Base-by-base conservation (phyloP, 306 rosid species). In the Trichosanthes truncata region DNA sequence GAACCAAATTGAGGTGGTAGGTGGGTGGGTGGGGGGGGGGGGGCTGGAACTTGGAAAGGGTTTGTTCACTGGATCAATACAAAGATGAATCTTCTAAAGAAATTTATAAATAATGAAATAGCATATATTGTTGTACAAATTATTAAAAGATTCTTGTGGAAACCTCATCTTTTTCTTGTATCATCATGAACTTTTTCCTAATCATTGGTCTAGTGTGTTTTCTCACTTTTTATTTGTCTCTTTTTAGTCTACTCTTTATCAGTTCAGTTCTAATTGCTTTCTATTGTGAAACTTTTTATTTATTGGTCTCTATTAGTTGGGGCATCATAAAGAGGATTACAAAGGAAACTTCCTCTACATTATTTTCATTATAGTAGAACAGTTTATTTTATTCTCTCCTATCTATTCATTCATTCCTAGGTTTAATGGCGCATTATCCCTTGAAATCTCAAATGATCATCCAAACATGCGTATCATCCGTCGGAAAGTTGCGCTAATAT, bases 391-490 rank as follows among this genome's bases (percentile, higher is more conserved):
- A 74, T 74, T 26, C 15, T 51, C 78, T 51, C 49, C 40, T 66
- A 84, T 74, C 73, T 78, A 81, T 65, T 56, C 35, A 81, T 65
- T 56, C 26, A 25, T 76, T 91, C 79, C 89, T 21, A 94, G 98
- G 98, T 94, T 91, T 85, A 87, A 89, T 89, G 98, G 97, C 73
- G 98, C 98, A 67, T 80, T 94, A 84, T 92, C 97, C 9, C 89
- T 67, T 3, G 98, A 94, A 78, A 96, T 94, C 78, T 89, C 98
- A 81, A 92, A 89, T 87, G 95, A 92, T 52, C 97, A 94, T 89
- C 92, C 97, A 82, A 92, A 88, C 84, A 76, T 88, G 90, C 90
- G 88, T 63, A 87, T 94, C 80, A 91, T 94, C 83, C 96, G 88
- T 79, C 97, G 97, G 74, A 94, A 90, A 89, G 95, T 94, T 83